phyloP scores from a whole-genome alignment of 768 basidiomycete genomes.

The Panaeolus cyanescens region DNA sequence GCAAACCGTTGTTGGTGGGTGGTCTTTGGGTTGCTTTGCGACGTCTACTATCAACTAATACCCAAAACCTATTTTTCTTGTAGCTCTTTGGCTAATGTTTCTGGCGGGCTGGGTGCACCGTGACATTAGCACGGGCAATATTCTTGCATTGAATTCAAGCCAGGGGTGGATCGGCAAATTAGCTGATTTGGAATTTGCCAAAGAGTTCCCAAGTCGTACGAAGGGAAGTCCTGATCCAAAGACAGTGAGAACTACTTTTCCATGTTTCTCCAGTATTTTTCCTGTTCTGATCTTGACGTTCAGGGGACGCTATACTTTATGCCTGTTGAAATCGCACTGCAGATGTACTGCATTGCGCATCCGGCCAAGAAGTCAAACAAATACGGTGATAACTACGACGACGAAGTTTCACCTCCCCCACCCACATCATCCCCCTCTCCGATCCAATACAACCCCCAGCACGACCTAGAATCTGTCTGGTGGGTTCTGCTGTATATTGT shows the following conservation, averaged over 20 bases:
- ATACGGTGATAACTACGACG: constrained; percentile 1
- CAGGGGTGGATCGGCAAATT: constrained; percentile 8
- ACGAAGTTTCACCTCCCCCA: constrained; percentile 2
- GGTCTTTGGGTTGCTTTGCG: too few species aligned
- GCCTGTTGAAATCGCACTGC: constrained; percentile 11
- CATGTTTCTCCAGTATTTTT: neutral
- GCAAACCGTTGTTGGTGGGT: constrained; percentile 6
- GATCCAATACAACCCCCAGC: constrained; percentile 10
- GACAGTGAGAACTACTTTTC: constrained; percentile 9
- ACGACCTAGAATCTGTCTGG: constrained; percentile 12
- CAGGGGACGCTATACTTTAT: constrained; percentile 17
- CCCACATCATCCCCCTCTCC: neutral
- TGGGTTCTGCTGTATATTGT: constrained; percentile 13
- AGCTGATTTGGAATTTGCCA: constrained; percentile 15
- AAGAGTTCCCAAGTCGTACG: constrained; percentile 1
- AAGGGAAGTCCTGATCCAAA: constrained; percentile 10
- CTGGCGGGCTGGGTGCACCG: constrained; percentile 19
- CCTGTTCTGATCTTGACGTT: neutral
- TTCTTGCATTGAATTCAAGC: constrained; percentile 5
- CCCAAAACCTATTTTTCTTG: constrained; percentile 1
- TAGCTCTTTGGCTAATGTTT: constrained; percentile 16
- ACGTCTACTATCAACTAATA: constrained; percentile 7
- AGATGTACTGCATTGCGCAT: too few species aligned
- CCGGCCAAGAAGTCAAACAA: constrained; percentile 3
- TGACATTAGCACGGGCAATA: constrained; percentile 17